These are phyloP conservation scores for Ramularia collo-cygni DNA, from an alignment of 2,329 filamentous ascomycete species.

Conservation along the genomic window DNA sequence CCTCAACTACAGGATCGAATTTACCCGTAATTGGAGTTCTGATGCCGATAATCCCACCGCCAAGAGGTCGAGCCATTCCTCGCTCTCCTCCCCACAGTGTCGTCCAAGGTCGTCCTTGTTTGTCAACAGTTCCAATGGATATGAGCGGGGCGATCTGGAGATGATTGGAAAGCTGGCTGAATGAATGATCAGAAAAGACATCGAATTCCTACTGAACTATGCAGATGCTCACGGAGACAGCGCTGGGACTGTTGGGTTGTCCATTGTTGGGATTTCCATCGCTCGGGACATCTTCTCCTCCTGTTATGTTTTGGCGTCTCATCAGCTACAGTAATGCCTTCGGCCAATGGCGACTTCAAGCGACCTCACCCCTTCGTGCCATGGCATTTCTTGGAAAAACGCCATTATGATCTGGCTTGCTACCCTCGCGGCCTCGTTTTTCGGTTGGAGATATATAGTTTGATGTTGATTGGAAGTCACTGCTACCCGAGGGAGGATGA, in stretches of 20 bases:
- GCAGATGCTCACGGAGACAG: constrained; percentile 42
- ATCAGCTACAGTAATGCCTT: no score
- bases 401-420: constrained; percentile 2
- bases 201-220: no score
- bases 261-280: constrained; percentile 49
- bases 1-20: constrained; percentile 64
- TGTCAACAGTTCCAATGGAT: constrained; percentile 66
- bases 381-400: constrained; percentile 12
- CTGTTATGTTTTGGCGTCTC: no score
- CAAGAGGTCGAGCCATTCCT: constrained; percentile 60
- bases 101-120: constrained; percentile 62
- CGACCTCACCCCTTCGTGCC: constrained; percentile 7
- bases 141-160: constrained; percentile 59
- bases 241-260: constrained; percentile 62
- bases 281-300: constrained; percentile 56
- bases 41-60: constrained; percentile 57
- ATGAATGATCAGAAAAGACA: no score
- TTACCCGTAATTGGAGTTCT: constrained; percentile 52
- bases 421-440: no score
- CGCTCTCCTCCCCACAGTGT: constrained; percentile 68
- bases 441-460: no score
- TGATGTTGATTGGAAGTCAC: no score
- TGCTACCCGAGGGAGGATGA: no score
- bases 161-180: constrained; percentile 49
- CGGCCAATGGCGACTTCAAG: no score